phyloP scores from a whole-genome alignment of 768 basidiomycete genomes.

The Amanita molliuscula region DNA sequence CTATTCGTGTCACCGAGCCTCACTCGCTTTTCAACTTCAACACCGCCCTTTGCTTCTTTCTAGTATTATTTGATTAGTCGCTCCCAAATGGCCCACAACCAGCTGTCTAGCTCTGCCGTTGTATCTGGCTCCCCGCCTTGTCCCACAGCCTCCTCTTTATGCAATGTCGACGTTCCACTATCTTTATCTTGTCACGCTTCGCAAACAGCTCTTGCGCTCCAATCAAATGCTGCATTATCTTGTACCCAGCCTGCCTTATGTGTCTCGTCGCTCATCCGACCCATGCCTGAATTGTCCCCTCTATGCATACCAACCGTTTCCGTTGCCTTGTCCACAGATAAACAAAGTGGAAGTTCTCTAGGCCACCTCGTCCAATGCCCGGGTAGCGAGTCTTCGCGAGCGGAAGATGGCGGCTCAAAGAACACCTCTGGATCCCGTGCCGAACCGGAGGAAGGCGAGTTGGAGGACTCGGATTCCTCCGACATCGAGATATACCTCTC shows the following conservation, averaged over 20 bases:
- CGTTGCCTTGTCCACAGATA: neutral
- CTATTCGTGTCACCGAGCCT: constrained; percentile 6
- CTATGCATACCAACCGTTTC: constrained; percentile 2
- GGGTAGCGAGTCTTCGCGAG: neutral
- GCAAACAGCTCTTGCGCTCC: constrained; percentile 4
- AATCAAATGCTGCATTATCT: constrained; percentile 2
- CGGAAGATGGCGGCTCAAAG: neutral
- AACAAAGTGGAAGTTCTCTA: neutral
- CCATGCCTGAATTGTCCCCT: neutral
- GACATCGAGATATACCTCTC: constrained; percentile 5
- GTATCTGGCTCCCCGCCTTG: neutral
- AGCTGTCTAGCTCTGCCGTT: neutral
- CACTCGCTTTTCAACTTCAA: neutral
- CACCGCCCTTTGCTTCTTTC: neutral
- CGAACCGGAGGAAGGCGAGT: constrained; percentile 4
- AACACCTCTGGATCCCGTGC: neutral
- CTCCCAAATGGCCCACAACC: constrained; percentile 3
- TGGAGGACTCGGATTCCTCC: constrained; percentile 5
- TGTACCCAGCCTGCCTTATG: neutral
- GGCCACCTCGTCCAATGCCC: neutral
- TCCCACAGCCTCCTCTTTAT: neutral
- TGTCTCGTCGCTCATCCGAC: neutral
- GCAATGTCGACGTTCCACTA: neutral
- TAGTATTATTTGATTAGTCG: constrained; percentile 1
- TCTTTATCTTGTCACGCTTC: constrained; percentile 5